A percentile compares a stretch with the other conserved stretches of the same genome.
phyloP scores from a whole-genome alignment of 345 rosid species.

The Microcos paniculata region DNA sequence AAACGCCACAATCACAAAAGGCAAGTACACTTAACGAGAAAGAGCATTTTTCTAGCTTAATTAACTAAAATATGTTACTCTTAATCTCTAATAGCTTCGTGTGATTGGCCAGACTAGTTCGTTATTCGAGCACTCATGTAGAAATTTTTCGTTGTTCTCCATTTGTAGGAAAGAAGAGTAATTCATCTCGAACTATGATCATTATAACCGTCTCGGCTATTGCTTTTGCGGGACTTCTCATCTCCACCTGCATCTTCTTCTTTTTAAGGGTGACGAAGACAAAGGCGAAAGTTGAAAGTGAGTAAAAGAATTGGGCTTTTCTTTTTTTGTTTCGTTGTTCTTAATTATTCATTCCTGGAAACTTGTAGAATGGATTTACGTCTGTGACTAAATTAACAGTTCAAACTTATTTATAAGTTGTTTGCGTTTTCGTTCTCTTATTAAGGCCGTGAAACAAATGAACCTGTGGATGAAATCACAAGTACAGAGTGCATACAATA shows the following conservation, averaged over 20 bases:
- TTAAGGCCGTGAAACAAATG: no score
- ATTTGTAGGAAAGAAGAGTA: constrained; percentile 29
- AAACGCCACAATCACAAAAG: no score
- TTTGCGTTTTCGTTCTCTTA: no score
- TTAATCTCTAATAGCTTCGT: neutral
- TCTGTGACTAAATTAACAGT: neutral
- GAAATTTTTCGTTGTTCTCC: neutral
- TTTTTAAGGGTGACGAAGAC: constrained; percentile 14
- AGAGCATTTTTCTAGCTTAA: neutral
- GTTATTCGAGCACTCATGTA: neutral
- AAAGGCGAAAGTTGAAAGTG: constrained; percentile 19
- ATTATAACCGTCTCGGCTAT: no score
- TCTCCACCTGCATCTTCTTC: no score
- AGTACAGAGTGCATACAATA: constrained; percentile 22
- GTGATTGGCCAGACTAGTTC: neutral
- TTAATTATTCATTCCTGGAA: neutral
- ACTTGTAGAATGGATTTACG: neutral
- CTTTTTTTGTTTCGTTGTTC: neutral
- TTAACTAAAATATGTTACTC: neutral
- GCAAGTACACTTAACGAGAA: no score
- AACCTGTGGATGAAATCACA: constrained; percentile 16
- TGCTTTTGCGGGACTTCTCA: no score
- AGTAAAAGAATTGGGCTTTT: neutral
- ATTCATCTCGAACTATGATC: no score
- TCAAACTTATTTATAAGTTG: no score